Evolutionary conservation across 345 rosid genomes (phyloP).

Genomic region (Mercurialis annua): DNA sequence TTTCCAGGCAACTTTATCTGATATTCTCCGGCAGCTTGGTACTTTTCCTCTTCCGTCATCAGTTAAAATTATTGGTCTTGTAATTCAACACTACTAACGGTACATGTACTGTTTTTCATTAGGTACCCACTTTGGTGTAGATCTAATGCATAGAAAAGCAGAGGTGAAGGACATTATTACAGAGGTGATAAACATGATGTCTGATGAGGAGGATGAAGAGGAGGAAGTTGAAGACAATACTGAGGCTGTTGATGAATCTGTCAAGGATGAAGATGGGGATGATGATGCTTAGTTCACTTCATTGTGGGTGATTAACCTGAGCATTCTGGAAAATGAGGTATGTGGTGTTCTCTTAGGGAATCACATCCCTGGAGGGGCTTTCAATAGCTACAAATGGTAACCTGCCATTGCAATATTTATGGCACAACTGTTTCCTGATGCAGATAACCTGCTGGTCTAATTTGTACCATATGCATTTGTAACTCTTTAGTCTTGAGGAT

Average conservation of each 20-base stretch:
- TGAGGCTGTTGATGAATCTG: conserved; percentile 44
- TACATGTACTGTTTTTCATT: conserved; percentile 14
- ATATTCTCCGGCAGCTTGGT: conserved; percentile 84
- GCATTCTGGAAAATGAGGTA: conserved; percentile 17
- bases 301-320: conserved; percentile 7
- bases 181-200: conserved; percentile 84
- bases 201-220: conserved; percentile 73
- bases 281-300: conserved; percentile 35
- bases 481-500: conserved; percentile 26
- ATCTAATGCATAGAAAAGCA: conserved; percentile 72
- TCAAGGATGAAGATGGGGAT: conserved; percentile 42
- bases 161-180: conserved; percentile 92
- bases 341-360: conserved; percentile 15
- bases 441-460: conserved; percentile 18
- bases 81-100: conserved; percentile 4
- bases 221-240: conserved; percentile 55
- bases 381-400: conserved; percentile 20
- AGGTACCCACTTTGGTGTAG: conserved; percentile 74
- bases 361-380: conserved; percentile 4
- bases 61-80: not conserved
- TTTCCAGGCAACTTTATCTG: conserved; percentile 86
- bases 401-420: conserved; percentile 12
- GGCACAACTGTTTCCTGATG: conserved; percentile 18
- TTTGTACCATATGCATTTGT: conserved; percentile 40
- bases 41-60: conserved; percentile 20